Percentiles rank a stretch among this genome's conserved stretches.
These are phyloP conservation scores for Cryptosporidium parvum DNA, from an alignment of 169 alveolate genomes.

Conservation along the genomic window DNA sequence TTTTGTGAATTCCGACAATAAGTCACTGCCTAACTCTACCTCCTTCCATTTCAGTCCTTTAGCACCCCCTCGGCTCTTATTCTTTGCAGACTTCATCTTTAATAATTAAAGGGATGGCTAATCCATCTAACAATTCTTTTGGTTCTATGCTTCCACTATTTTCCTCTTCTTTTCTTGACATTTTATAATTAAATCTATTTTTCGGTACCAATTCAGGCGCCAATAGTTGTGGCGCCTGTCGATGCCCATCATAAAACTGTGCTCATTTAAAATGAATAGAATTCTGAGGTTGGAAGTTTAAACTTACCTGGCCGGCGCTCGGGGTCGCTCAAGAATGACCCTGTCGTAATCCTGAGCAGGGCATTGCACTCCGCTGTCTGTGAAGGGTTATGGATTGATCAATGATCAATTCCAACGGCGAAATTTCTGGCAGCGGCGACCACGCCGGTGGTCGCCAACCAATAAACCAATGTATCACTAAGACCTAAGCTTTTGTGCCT, in stretches of 20 bases:
- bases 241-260: conserved; percentile 55
- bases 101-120: not conserved
- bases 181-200: conserved; percentile 9
- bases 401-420: conserved; percentile 94
- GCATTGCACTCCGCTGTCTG: conserved; percentile 97
- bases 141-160: not conserved
- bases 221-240: conserved; percentile 46
- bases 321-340: conserved; percentile 97
- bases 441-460: conserved; percentile 72
- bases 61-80: not conserved
- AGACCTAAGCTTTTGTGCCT: not conserved
- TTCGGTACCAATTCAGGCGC: conserved; percentile 23
- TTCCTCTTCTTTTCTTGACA: conserved; percentile 26
- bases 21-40: conserved; percentile 11
- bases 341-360: conserved; percentile 97
- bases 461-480: conserved; percentile 59
- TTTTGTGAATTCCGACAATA: conserved; percentile 47
- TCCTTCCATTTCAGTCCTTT: conserved; percentile 60
- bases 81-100: not conserved
- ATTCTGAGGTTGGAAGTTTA: not conserved
- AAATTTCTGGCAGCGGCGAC: conserved; percentile 93
- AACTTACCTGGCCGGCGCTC: conserved; percentile 98
- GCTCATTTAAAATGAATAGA: not conserved
- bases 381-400: conserved; percentile 95
- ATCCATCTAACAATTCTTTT: not conserved